Conservation (phyloP, 225 moss, liverwort and hornwort species). For the Rhytidiadelphus loreus region DNA sequence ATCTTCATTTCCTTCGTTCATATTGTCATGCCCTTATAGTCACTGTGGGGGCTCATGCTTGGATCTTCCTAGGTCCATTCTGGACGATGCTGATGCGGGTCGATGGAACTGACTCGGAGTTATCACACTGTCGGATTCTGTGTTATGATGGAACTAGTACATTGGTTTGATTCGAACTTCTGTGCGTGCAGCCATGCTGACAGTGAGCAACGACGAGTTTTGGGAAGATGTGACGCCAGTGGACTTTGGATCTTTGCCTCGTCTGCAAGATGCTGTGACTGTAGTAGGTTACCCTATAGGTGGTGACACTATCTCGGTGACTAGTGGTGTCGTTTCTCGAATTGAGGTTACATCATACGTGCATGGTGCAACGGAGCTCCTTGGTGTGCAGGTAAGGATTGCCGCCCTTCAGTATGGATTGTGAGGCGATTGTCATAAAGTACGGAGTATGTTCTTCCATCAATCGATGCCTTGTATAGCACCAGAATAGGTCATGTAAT, state of each 20-base stretch:
- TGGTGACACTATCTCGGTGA: constrained; percentile 97
- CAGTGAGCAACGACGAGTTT: constrained; percentile 84
- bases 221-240: constrained; percentile 95
- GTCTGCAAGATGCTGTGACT: constrained; percentile 96
- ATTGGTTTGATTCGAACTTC: not conserved
- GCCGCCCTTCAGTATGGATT: not conserved
- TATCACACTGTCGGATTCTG: not conserved
- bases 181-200: constrained; percentile 77
- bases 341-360: constrained; percentile 99
- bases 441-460: not conserved
- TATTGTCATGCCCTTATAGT: not conserved
- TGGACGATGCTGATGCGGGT: not conserved
- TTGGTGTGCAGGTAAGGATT: constrained; percentile 87
- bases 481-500: not conserved
- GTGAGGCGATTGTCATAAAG: not conserved
- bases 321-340: constrained; percentile 97
- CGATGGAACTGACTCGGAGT: not conserved
- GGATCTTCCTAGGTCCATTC: not conserved
- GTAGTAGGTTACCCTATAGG: constrained; percentile 98
- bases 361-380: constrained; percentile 93
- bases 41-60: not conserved
- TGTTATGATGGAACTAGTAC: not conserved
- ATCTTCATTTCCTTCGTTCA: not conserved
- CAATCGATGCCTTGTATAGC: not conserved
- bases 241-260: constrained; percentile 86